phyloP scores from a whole-genome alignment of 2,329 filamentous ascomycete species.

The Apiospora koreana region DNA sequence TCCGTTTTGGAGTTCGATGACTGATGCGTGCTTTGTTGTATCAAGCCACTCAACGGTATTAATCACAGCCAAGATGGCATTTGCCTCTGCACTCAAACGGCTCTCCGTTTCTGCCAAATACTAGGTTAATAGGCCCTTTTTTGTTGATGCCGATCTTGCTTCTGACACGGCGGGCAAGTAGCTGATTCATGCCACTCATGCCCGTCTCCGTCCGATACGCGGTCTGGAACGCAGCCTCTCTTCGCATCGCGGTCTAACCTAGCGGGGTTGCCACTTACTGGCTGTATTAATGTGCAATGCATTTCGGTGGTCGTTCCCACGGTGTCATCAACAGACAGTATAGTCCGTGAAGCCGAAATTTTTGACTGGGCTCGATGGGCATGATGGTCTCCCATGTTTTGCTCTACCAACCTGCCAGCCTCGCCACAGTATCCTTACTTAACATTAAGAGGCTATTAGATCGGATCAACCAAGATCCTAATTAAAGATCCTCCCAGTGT shows the following conservation, averaged over 20 bases:
- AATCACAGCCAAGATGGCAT: neutral
- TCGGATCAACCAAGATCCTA: neutral
- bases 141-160: neutral
- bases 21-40: neutral
- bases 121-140: neutral
- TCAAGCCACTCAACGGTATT: neutral
- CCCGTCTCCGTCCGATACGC: neutral
- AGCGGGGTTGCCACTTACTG: neutral
- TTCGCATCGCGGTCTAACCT: neutral
- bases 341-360: neutral
- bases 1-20: neutral
- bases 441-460: neutral
- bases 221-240: neutral
- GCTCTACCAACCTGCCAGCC: neutral
- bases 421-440: neutral
- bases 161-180: neutral
- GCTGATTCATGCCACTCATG: neutral
- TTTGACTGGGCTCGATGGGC: neutral
- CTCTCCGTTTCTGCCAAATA: conserved; percentile 1
- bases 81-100: neutral
- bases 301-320: neutral
- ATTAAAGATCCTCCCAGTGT: neutral
- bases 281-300: neutral
- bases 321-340: neutral
- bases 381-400: neutral